Percentiles rank a stretch among this genome's conserved stretches.
phyloP scores from a whole-genome alignment of 2,329 filamentous ascomycete species.

The Emmonsiellopsis sp. region DNA sequence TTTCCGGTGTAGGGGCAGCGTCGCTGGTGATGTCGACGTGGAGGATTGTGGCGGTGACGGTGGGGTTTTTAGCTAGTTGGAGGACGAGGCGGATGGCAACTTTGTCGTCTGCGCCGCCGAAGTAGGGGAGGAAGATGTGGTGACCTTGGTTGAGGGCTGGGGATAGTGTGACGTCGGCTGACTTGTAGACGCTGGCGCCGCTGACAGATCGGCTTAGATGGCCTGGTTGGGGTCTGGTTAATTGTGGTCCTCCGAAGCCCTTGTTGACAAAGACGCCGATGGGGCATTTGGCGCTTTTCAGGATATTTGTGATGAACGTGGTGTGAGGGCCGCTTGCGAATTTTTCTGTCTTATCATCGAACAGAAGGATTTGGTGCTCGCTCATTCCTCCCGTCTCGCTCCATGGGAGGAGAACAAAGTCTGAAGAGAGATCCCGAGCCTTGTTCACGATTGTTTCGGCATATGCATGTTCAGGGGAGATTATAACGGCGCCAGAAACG shows the following conservation, averaged over 20 bases:
- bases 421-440: constrained; percentile 59
- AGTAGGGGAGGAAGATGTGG: constrained; percentile 79
- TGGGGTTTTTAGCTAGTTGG: constrained; percentile 70
- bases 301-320: constrained; percentile 60
- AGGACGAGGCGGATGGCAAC: constrained; percentile 72
- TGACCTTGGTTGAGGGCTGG: constrained; percentile 62
- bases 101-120: constrained; percentile 74
- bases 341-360: constrained; percentile 44
- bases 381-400: constrained; percentile 68
- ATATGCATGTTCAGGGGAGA: constrained; percentile 69
- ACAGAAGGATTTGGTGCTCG: constrained; percentile 50
- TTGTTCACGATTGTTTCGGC: constrained; percentile 66
- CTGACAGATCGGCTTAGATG: constrained; percentile 45
- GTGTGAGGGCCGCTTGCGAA: constrained; percentile 58
- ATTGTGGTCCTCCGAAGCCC: constrained; percentile 43
- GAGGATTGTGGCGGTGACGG: constrained; percentile 69
- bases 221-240: constrained; percentile 17
- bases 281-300: constrained; percentile 56
- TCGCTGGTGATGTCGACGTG: constrained; percentile 40
- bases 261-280: constrained; percentile 75
- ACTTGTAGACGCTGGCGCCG: constrained; percentile 51
- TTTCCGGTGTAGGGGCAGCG: constrained; percentile 4
- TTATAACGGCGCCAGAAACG: constrained; percentile 69
- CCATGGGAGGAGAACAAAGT: constrained; percentile 81
- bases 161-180: constrained; percentile 47